Base-by-base conservation (phyloP, 1,139 yeast genomes). In the Pneumocystis oryctolagi region DNA sequence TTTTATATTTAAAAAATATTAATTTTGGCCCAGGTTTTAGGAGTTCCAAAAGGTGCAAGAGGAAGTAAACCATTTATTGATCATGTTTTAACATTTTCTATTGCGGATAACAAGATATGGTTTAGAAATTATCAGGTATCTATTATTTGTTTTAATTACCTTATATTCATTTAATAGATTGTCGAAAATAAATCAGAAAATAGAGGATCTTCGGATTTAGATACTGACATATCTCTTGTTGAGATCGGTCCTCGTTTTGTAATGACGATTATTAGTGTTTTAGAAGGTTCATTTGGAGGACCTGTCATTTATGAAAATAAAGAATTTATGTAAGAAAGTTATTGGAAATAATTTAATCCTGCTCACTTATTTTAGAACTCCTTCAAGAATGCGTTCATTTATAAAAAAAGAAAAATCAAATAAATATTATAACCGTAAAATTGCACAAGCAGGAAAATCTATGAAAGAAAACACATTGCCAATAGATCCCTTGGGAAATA, bases 171-270 rank as follows among this genome's bases (percentile, higher is more conserved):
- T 56, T 78, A 77, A 63, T 78, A 75, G 64, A 78, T 76, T 58
- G 75, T 73, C 62, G 74, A 69, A 58, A 60, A 61, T 30, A 60
- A 39, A 32, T 64, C 59, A 28, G 62, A 69, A 64, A 70, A 72
- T 42, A 74, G 63, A 47, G 64, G 61, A 30, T 25, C 16, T 25
- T 47, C 16, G 58, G 67, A 67, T 53, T 71, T 70, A 67, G 77
- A 73, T 64, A 75, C 77, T 67, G 88, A 86, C 68, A 75, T 87
- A 66, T 83, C 87, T 42, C 79, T 92, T 71, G 87, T 94, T 66
- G 99, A 92, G 78, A 89, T 92, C 69, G 99, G 99, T 2, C 99
- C 99, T 63, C 82, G 99, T 73, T 85, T 90, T 70, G 97, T 94
- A 53, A 80, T 94, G 77, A 92, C 98, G 3, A 84, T 87, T 69